phyloP scores from a whole-genome alignment of 192 early-diverging fungal species.

The Podila verticillata region DNA sequence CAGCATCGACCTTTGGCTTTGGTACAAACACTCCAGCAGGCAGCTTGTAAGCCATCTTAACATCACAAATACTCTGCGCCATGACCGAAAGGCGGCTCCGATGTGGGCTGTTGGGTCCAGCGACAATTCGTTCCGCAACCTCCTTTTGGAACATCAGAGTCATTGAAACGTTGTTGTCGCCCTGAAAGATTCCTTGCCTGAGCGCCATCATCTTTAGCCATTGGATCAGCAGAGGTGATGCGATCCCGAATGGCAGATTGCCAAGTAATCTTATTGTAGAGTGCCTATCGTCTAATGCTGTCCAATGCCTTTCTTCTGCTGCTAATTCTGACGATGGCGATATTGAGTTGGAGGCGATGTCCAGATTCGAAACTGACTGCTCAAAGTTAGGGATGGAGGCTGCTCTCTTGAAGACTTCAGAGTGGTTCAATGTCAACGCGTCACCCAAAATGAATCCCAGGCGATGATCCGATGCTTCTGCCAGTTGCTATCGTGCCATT shows the following conservation, averaged over 20 bases:
- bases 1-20: constrained; percentile 77
- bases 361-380: neutral
- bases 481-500: constrained; percentile 28
- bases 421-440: constrained; percentile 68
- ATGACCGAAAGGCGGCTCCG: constrained; percentile 77
- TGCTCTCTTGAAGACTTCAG: constrained; percentile 57
- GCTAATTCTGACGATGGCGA: neutral
- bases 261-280: constrained; percentile 72
- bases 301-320: neutral
- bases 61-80: constrained; percentile 76
- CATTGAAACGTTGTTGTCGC: constrained; percentile 62
- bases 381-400: constrained; percentile 8
- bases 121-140: constrained; percentile 74
- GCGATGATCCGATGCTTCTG: constrained; percentile 66
- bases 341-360: constrained; percentile 6
- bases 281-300: constrained; percentile 10
- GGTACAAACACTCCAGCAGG: constrained; percentile 78
- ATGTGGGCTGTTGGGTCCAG: constrained; percentile 55
- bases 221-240: constrained; percentile 75
- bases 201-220: constrained; percentile 71
- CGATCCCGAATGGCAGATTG: constrained; percentile 83
- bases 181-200: constrained; percentile 68
- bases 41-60: constrained; percentile 68
- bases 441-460: constrained; percentile 66
- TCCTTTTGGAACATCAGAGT: constrained; percentile 89